Evolutionary conservation across 1,284 basidiomycete species (phyloP), one percentile per base, ranked within the genome.

Genomic region (Cutaneotrichosporon cyanovorans): DNA sequence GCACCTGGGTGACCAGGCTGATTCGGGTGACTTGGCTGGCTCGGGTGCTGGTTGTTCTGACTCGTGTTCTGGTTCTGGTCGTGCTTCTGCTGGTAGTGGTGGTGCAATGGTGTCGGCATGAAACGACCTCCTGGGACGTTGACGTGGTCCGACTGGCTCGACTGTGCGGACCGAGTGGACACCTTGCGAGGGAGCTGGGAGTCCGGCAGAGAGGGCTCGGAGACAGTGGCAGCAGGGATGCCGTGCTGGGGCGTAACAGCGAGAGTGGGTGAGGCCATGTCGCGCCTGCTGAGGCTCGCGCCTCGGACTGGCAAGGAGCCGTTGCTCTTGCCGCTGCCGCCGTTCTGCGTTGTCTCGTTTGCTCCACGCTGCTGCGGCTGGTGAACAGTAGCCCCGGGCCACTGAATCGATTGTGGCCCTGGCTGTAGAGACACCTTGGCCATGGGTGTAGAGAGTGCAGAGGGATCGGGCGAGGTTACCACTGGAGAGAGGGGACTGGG

Each of bases 371-470:
- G 36, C 15, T 37, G 43, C 6, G 58, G 58, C 18, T 34, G 40
- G 5, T 28, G 12, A 7, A 28, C 25, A 7, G 25, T 7, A 7
- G 25, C 12, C 25, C 25, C 25, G 25, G 58, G 56, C 63, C 63
- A 65, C 14, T 55, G 37, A 4, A 60, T 42, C 14, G 60, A 55
- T 44, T 67, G 59, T n/a, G n/a, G n/a, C 14, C 61, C 62, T 7
- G 61, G 61, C 39, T 63, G 55, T 0, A 67, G 45, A 10, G 57
- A 57, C 25, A 68, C 50, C 19, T 59, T 59, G 43, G 52, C 53
- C 62, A 67, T 62, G 21, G 58, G 59, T 8, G 56, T 55, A n/a
- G 52, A 46, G 25, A 28, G 7, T 28, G 25, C 25, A 28, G 25
- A 28, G 25, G 25, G 25, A 7, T 28, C 8, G 25, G 25, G 8